Conservation (phyloP, 129 eudicot genomes). For the Ambrosia artemisiifolia region DNA sequence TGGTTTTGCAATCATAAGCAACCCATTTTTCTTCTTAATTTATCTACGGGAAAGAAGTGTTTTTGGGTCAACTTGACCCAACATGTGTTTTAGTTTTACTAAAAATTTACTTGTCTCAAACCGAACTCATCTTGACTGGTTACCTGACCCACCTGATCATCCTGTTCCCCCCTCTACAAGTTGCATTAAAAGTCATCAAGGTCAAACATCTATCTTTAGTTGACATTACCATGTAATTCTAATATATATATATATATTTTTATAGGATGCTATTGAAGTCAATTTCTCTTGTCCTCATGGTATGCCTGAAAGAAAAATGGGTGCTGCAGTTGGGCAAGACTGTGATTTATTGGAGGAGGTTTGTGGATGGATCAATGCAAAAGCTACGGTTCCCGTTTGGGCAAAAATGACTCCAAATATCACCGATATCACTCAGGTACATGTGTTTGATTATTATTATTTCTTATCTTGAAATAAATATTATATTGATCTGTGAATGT, state of each 20-base stretch:
- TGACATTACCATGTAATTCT: neutral
- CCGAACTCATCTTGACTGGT: neutral
- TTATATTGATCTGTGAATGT: too few relatives aligned
- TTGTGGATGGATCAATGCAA: constrained; percentile 89
- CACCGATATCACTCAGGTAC: constrained; percentile 85
- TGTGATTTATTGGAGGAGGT: constrained; percentile 89
- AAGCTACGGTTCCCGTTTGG: constrained; percentile 98
- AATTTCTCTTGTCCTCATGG: constrained; percentile 98
- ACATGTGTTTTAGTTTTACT: neutral
- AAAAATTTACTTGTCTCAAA: neutral
- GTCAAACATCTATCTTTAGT: constrained; percentile 1
- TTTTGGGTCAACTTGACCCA: neutral
- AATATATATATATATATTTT: neutral
- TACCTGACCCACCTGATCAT: neutral
- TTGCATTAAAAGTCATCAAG: too few relatives aligned
- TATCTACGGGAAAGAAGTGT: neutral
- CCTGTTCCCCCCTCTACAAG: neutral
- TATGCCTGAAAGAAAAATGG: constrained; percentile 98
- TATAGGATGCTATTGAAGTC: constrained; percentile 86
- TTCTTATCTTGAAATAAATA: neutral
- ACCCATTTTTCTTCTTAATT: neutral
- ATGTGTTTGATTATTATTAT: neutral
- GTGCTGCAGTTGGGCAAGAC: constrained; percentile 98
- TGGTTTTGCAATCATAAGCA: neutral
- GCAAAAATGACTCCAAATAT: constrained; percentile 99